Evolutionary conservation across 2,329 filamentous ascomycete genomes (phyloP).

Genomic region (Epichloe glyceriae): DNA sequence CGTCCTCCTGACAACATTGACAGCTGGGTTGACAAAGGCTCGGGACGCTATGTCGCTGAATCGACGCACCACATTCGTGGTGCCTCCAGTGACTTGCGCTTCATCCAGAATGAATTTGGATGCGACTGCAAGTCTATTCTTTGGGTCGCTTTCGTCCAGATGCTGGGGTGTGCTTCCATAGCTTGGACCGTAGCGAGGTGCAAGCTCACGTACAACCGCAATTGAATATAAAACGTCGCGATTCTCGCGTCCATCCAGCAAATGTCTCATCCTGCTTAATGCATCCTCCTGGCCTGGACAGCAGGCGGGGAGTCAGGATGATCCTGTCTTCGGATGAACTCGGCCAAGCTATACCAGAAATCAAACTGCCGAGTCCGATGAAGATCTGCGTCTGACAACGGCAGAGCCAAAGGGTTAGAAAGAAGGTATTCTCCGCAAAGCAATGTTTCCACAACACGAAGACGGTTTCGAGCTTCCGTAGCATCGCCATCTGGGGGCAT

Average conservation of each 20-base stretch:
- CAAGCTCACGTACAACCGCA: conserved; percentile 63
- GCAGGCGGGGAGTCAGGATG: conserved; percentile 32
- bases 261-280: conserved; percentile 50
- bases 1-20: conserved; percentile 27
- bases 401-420: conserved; percentile 41
- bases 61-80: conserved; percentile 59
- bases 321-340: conserved; percentile 48
- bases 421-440: conserved; percentile 57
- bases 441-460: conserved; percentile 64
- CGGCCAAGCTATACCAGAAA: conserved; percentile 72
- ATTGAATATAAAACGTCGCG: conserved; percentile 85
- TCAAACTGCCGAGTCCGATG: conserved; percentile 51
- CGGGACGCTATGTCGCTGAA: conserved; percentile 53
- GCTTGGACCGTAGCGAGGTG: conserved; percentile 48
- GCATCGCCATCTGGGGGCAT: conserved; percentile 44
- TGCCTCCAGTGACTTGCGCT: conserved; percentile 50
- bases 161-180: conserved; percentile 45
- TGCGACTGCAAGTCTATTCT: conserved; percentile 54
- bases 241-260: conserved; percentile 72
- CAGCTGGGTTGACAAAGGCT: conserved; percentile 42
- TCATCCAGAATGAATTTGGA: conserved; percentile 58
- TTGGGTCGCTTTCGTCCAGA: conserved; percentile 52
- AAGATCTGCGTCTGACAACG: conserved; percentile 36
- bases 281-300: conserved; percentile 50
- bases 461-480: conserved; percentile 52